Evolutionary conservation across 2,329 filamentous ascomycete species (phyloP), one percentile per base, ranked within the genome.

Genomic region (Hypoxylon sp.): DNA sequence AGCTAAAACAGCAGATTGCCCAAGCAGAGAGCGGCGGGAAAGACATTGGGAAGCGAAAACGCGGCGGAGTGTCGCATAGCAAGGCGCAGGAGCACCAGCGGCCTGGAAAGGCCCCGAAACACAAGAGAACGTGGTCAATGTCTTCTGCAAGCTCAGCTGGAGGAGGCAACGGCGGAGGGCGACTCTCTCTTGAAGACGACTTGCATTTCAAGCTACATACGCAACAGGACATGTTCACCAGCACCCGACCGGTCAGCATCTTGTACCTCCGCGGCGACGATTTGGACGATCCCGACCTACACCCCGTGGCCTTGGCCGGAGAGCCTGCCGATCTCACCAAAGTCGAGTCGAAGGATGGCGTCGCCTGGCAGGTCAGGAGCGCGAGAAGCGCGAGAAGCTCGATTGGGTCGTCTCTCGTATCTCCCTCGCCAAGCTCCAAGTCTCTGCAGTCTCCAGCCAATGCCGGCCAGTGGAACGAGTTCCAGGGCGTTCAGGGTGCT

Each of bases 121-220:
- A 97, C 76, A 96, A 96, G 75, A 83, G 94, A 57, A 96, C 92
- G 0, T 97, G 93, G 92, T 97, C 94, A 8, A 91, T 96, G 83
- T 93, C 92, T 20, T 97, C 94, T 4, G 78, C 84, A 26, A 87
- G 86, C 69, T 89, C 87, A 2, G 82, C 81, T 2, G 81, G 63
- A 24, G 67, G 81, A 11, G 81, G 76, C 15, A 67, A 68, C 9
- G 65, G 59, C 17, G 77, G 75, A 6, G 68, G 71, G 15, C 78
- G 84, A 18, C 70, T 79, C n/a, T 78, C 84, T 0, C 75, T 86
- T 21, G 87, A 90, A 70, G 91, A 95, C 68, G 91, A 95, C 69
- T 74, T 94, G 20, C 89, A 92, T 68, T 84, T 85, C 73, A 94
- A 94, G 74, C 79, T 95, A 23, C 87, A 89, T 65, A 88, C 85